phyloP scores from a whole-genome alignment of 192 early-diverging fungal species.

The Rhizoclosmatium sp. region DNA sequence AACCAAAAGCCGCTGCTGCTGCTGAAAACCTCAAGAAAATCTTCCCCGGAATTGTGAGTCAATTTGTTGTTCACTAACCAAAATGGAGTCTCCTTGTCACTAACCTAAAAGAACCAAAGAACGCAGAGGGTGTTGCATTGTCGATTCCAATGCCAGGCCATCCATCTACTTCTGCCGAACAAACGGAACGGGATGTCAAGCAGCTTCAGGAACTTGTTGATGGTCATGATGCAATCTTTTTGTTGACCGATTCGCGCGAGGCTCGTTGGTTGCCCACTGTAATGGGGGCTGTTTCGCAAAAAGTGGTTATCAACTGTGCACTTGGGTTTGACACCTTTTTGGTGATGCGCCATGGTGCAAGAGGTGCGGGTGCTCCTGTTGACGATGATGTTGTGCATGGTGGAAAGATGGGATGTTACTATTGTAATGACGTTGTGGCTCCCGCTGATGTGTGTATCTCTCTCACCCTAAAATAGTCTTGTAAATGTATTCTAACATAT shows the following conservation, averaged over 20 bases:
- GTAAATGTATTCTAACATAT: constrained; percentile 8
- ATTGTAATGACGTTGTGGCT: constrained; percentile 98
- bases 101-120: constrained; percentile 46
- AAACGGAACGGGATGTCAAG: constrained; percentile 51
- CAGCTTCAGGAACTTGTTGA: constrained; percentile 71
- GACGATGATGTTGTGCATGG: constrained; percentile 12
- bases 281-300: constrained; percentile 67
- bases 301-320: constrained; percentile 92
- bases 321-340: constrained; percentile 96
- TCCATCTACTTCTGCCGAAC: constrained; percentile 32
- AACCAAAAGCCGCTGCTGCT: constrained; percentile 86
- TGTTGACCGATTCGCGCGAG: constrained; percentile 95
- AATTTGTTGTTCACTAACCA: background rate
- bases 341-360: constrained; percentile 93
- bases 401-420: constrained; percentile 88
- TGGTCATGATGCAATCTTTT: constrained; percentile 84
- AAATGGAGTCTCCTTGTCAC: background rate
- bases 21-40: constrained; percentile 76
- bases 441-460: constrained; percentile 78
- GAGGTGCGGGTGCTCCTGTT: constrained; percentile 25
- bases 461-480: background rate
- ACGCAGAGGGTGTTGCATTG: constrained; percentile 71
- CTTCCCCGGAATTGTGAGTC: constrained; percentile 81
- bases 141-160: constrained; percentile 99
- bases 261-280: constrained; percentile 95